Percentiles rank a stretch among this genome's conserved stretches.
These are phyloP conservation scores for Funneliformis mosseae DNA, from an alignment of 192 early-diverging fungal species.

Conservation along the genomic window DNA sequence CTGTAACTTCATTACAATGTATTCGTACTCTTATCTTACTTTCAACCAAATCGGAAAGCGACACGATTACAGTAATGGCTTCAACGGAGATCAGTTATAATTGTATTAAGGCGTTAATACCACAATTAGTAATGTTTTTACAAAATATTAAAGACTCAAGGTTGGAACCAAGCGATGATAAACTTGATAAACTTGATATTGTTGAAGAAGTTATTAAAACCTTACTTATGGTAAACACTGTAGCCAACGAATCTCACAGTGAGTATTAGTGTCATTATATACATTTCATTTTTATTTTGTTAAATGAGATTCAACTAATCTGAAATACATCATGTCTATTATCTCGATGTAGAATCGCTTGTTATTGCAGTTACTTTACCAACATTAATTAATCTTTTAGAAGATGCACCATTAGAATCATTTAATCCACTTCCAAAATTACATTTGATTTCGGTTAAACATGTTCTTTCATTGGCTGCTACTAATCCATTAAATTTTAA, in stretches of 20 bases:
- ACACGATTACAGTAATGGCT: not conserved
- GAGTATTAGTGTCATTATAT: conserved; percentile 27
- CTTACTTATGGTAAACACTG: conserved; percentile 44
- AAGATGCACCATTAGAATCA: conserved; percentile 25
- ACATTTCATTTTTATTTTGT: not conserved
- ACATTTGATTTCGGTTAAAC: conserved; percentile 47
- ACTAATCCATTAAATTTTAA: conserved; percentile 47
- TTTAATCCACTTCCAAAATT: conserved; percentile 22
- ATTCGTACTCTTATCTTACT: conserved; percentile 42
- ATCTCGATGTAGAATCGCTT: conserved; percentile 33
- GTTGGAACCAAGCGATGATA: conserved; percentile 27
- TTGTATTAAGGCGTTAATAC: conserved; percentile 38
- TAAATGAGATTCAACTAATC: not conserved
- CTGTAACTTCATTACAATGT: conserved; percentile 44
- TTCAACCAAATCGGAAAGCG: conserved; percentile 31
- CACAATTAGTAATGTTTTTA: conserved; percentile 36
- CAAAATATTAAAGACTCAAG: conserved; percentile 24
- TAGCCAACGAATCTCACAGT: conserved; percentile 46
- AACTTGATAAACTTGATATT: conserved; percentile 35
- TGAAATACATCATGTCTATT: not conserved
- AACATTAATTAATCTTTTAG: conserved; percentile 48
- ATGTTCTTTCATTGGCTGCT: conserved; percentile 48
- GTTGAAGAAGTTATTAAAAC: conserved; percentile 56
- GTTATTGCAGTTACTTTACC: conserved; percentile 50
- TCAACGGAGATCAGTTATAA: conserved; percentile 35